Evolutionary conservation across 805 yeast species (phyloP), one percentile per base, ranked within the genome.

Genomic region (Grigorovia transvaalensis): DNA sequence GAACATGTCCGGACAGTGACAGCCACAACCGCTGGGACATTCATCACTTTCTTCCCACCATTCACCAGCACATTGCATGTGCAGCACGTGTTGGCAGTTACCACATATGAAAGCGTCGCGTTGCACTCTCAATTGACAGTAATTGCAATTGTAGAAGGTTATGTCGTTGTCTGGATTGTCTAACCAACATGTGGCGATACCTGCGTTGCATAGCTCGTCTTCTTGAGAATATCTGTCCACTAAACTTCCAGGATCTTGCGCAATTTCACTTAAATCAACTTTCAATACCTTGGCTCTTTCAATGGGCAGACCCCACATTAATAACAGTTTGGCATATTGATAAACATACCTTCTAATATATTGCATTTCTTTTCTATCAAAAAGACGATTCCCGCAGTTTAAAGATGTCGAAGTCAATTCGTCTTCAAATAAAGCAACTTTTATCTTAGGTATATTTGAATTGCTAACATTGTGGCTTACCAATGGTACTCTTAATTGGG

Each of bases 1-100:
- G 49, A 59, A 66, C 23, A 54, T 57, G 9, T 69, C 72, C 11
- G 79, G 63, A 67, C 96, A 88, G 5, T 61, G 56, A 60, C 96
- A 88, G 0, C 95, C 95, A 71, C 96, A 88, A 0, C 96, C 96
- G 46, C 85, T 77, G 0, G 95, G 82, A 66, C 96, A 88, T 59
- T 84, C 85, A 0, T 56, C 56, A 52, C 72, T 69, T 9, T 64
- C 70, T 1, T 64, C 58, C 88, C 95, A 88, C 96, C 98, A 90
- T 49, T 75, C 75, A 18, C 74, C 68, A 0, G 95, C 93, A 70
- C 98, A 90, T 20, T 72, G 71, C 2, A 87, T 77, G 63, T 90
- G 98, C 57, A 85, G 60, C 2, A 86, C 72, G 67, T 91, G 97
- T 51, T 81, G 84, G 67, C 98, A 90, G 29, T 71, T 71, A 6